Conservation (phyloP, 495 filamentous ascomycete genomes). For the Cercophora samala region DNA sequence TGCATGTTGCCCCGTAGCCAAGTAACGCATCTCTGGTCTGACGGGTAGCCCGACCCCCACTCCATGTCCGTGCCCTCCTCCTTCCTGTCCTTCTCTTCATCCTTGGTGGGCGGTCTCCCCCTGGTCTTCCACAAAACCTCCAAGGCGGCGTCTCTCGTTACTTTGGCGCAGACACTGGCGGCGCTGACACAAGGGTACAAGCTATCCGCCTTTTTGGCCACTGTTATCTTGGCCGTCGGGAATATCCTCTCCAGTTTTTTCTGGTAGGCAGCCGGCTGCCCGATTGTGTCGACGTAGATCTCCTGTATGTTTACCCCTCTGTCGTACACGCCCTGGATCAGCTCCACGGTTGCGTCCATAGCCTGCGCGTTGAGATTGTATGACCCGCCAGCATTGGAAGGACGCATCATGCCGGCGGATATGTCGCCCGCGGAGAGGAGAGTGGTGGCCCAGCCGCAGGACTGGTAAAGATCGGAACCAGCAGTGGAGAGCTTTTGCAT, state of each 20-base stretch:
- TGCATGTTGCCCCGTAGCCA: slow-evolving; percentile 90
- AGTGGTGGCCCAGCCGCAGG: slow-evolving; percentile 79
- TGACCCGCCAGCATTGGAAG: slow-evolving; percentile 41
- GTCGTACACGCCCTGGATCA: slow-evolving; percentile 73
- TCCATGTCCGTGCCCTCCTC: slow-evolving; percentile 20
- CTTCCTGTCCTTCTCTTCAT: slow-evolving; percentile 23
- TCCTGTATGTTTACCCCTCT: slow-evolving; percentile 74
- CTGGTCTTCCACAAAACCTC: slow-evolving; percentile 51
- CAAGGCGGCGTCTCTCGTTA: slow-evolving; percentile 84
- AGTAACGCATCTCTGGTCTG: slow-evolving; percentile 70
- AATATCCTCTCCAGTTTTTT: slow-evolving; percentile 78
- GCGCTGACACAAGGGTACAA: slow-evolving; percentile 92
- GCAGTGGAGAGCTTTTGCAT: slow-evolving; percentile 72
- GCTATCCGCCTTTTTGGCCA: slow-evolving; percentile 93
- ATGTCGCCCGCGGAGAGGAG: slow-evolving; percentile 84
- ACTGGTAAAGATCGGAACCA: slow-evolving; percentile 56
- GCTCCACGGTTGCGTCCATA: slow-evolving; percentile 85
- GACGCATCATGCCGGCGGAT: slow-evolving; percentile 70
- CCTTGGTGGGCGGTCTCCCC: slow-evolving; percentile 14
- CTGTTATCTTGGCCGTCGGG: slow-evolving; percentile 74
- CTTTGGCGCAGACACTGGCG: slow-evolving; percentile 91
- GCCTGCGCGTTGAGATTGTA: slow-evolving; percentile 99
- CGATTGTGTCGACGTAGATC: slow-evolving; percentile 95
- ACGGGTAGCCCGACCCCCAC: slow-evolving; percentile 94
- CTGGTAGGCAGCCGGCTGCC: slow-evolving; percentile 77